A percentile compares a stretch with the other conserved stretches of the same genome.
Evolutionary conservation across 2,329 filamentous ascomycete species (phyloP).

Genomic region (Microascus cirrosus): DNA sequence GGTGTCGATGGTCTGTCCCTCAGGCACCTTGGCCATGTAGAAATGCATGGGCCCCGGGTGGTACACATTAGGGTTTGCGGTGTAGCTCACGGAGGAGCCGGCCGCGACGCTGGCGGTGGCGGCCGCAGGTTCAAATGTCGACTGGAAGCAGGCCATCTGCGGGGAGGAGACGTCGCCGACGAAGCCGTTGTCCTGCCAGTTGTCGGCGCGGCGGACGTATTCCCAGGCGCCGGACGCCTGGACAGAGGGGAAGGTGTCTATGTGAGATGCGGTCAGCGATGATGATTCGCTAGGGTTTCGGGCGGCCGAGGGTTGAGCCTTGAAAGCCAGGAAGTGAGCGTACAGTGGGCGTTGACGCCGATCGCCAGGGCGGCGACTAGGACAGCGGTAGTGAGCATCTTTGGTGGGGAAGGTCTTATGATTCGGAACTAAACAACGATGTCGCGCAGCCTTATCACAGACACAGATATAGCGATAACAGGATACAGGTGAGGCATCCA

Average conservation of each 20-base stretch:
- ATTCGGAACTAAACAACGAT: not conserved
- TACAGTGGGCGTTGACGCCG: slow-evolving; percentile 5
- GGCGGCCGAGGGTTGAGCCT: not conserved
- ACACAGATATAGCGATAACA: not conserved
- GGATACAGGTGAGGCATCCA: not conserved
- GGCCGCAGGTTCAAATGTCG: not conserved
- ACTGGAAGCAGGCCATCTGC: slow-evolving; percentile 17
- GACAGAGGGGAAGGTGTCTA: slow-evolving; percentile 12
- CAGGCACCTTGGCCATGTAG: slow-evolving; percentile 24
- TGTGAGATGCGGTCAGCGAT: not conserved
- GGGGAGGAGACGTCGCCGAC: slow-evolving; percentile 14
- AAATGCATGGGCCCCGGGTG: slow-evolving; percentile 25
- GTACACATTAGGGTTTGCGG: slow-evolving; percentile 21
- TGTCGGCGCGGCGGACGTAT: slow-evolving; percentile 12
- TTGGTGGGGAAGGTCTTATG: not conserved
- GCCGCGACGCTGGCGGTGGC: slow-evolving; percentile 18
- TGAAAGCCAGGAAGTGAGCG: not conserved
- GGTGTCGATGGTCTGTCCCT: slow-evolving; percentile 17
- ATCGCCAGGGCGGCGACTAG: slow-evolving; percentile 2
- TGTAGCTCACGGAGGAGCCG: slow-evolving; percentile 25
- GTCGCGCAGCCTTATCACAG: not conserved
- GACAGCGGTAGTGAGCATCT: not conserved
- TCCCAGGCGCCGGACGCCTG: slow-evolving; percentile 6
- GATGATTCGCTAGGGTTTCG: not conserved
- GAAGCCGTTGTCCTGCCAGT: slow-evolving; percentile 13